phyloP scores from a whole-genome alignment of 78 protist species.

The Parvularia atlantis region DNA sequence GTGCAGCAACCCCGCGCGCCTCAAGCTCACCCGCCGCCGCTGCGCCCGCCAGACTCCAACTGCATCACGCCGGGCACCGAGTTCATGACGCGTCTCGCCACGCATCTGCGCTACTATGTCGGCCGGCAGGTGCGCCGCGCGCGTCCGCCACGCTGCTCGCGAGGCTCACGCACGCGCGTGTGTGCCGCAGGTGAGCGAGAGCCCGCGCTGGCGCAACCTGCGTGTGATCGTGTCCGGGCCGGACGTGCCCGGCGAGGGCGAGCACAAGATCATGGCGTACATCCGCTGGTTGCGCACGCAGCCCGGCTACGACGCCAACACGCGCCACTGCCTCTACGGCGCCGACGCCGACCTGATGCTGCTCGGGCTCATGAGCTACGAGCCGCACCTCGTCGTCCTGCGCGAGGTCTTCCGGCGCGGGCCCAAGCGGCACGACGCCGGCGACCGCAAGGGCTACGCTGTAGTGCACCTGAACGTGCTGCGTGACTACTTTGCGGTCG shows the following conservation, averaged over 20 bases:
- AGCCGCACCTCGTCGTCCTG: slow-evolving; percentile 69
- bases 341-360: slow-evolving; percentile 90
- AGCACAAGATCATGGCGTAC: slow-evolving; percentile 83
- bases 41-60: slow-evolving; percentile 62
- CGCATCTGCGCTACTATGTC: slow-evolving; percentile 5
- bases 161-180: too few relatives aligned
- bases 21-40: too few relatives aligned
- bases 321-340: slow-evolving; percentile 84
- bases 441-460: slow-evolving; percentile 16
- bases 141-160: too few relatives aligned
- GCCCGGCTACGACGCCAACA: slow-evolving; percentile 11
- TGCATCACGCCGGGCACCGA: slow-evolving; percentile 81
- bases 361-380: slow-evolving; percentile 78
- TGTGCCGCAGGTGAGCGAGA: background rate
- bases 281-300: slow-evolving; percentile 38
- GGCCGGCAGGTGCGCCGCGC: too few relatives aligned
- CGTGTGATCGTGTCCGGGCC: slow-evolving; percentile 31
- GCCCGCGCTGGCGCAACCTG: background rate
- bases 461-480: slow-evolving; percentile 29
- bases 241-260: slow-evolving; percentile 81
- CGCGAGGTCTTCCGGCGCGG: slow-evolving; percentile 57
- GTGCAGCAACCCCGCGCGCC: slow-evolving; percentile 35
- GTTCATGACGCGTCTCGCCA: slow-evolving; percentile 56
- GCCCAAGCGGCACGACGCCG: too few relatives aligned
- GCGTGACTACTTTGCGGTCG: slow-evolving; percentile 59